Evolutionary conservation across 768 basidiomycete species (phyloP).

Genomic region (Boletus eberwhitei): DNA sequence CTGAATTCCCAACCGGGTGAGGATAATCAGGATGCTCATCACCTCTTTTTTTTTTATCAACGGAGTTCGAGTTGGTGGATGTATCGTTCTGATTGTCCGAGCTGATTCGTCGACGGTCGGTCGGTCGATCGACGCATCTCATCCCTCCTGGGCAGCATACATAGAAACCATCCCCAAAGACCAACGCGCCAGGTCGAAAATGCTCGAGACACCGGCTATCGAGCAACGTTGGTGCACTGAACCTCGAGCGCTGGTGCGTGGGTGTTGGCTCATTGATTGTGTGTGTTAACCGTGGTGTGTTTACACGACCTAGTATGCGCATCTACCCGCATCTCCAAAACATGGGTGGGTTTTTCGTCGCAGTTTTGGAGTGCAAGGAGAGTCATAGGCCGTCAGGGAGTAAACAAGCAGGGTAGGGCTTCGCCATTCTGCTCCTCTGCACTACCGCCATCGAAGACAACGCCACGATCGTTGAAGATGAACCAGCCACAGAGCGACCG

Average conservation of each 20-base stretch:
- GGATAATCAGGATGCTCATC: background rate
- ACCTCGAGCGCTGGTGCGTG: conserved; percentile 71
- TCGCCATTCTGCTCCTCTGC: background rate
- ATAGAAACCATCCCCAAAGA: conserved; percentile 46
- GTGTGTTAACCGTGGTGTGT: background rate
- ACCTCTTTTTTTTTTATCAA: background rate
- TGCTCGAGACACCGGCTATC: conserved; percentile 82
- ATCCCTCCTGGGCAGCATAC: conserved; percentile 61
- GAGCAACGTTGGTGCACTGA: conserved; percentile 51
- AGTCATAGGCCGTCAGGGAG: background rate
- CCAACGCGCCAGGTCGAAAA: conserved; percentile 52
- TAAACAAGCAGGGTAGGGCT: conserved; percentile 14
- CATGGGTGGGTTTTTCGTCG: conserved; percentile 97
- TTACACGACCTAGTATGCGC: conserved; percentile 55
- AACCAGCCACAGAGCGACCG: background rate
- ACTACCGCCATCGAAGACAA: conserved; percentile 3
- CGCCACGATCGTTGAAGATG: background rate
- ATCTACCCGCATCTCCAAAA: conserved; percentile 95
- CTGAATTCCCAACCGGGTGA: conserved; percentile 67
- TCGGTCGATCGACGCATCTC: conserved; percentile 46
- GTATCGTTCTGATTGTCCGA: conserved; percentile 67
- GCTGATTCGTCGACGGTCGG: conserved; percentile 66
- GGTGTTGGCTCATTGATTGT: background rate
- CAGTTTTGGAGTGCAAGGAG: conserved; percentile 64
- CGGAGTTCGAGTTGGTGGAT: conserved; percentile 78